phyloP scores from a whole-genome alignment of 2,329 filamentous ascomycete genomes.

The Tolypocladium guangdongense region DNA sequence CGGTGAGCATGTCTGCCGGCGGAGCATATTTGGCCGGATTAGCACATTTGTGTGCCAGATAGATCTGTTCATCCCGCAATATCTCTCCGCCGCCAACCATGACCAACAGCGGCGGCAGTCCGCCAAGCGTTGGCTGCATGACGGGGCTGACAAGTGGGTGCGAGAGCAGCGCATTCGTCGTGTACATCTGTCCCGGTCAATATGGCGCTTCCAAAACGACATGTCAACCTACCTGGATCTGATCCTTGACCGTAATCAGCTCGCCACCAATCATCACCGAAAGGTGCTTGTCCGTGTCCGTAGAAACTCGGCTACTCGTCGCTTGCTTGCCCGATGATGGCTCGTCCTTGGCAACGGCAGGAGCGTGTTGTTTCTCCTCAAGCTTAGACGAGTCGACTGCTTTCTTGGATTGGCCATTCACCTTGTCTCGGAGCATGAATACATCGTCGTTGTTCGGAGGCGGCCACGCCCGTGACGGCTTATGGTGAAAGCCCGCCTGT shows the following conservation, averaged over 20 bases:
- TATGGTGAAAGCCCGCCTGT: conserved; percentile 76
- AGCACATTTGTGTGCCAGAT: conserved; percentile 87
- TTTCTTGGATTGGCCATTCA: conserved; percentile 13
- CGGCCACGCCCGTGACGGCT: conserved; percentile 84
- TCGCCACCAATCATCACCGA: conserved; percentile 62
- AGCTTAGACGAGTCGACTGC: conserved; percentile 10
- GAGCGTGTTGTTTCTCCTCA: conserved; percentile 22
- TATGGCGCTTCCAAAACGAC: background rate
- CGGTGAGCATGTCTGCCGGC: conserved; percentile 49
- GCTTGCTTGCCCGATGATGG: conserved; percentile 10
- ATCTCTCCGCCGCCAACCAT: conserved; percentile 83
- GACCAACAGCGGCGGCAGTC: conserved; percentile 77
- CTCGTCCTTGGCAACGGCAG: conserved; percentile 16
- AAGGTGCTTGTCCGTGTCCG: conserved; percentile 29
- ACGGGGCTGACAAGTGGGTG: conserved; percentile 87
- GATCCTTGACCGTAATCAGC: conserved; percentile 67
- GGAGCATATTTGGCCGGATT: conserved; percentile 70
- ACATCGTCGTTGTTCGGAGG: conserved; percentile 75
- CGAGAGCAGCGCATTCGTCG: conserved; percentile 72
- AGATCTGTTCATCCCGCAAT: conserved; percentile 88
- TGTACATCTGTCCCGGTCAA: conserved; percentile 45
- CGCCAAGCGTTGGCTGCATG: conserved; percentile 79
- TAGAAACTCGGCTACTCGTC: conserved; percentile 16
- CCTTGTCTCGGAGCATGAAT: conserved; percentile 38
- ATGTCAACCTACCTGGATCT: conserved; percentile 62